Percentiles rank a stretch among this genome's conserved stretches.
These are phyloP conservation scores for Leishmania aethiopica DNA, from an alignment of 208 protist species.

Conservation along the genomic window DNA sequence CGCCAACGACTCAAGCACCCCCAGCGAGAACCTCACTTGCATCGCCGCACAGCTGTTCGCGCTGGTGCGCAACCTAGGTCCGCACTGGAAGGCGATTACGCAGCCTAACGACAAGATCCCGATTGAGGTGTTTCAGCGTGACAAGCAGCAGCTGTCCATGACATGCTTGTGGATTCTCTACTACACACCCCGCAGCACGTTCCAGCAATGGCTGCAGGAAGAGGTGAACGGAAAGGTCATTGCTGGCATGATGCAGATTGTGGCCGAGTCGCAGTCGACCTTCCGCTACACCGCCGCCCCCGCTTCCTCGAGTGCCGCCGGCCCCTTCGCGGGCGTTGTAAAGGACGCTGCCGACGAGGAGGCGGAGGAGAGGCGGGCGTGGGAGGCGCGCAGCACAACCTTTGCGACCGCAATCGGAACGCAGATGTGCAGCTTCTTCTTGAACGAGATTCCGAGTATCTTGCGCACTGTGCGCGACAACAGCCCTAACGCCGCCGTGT, in stretches of 20 bases:
- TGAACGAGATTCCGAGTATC: slow-evolving; percentile 58
- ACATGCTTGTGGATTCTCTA: slow-evolving; percentile 82
- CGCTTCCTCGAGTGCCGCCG: no score
- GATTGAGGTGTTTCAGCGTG: slow-evolving; percentile 33
- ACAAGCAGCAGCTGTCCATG: slow-evolving; percentile 71
- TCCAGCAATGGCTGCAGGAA: slow-evolving; percentile 54
- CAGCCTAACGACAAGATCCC: slow-evolving; percentile 59
- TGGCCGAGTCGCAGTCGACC: slow-evolving; percentile 69
- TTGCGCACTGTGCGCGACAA: slow-evolving; percentile 69
- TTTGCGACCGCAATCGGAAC: slow-evolving; percentile 76
- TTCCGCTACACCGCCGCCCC: slow-evolving; percentile 64
- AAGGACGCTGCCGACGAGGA: background rate
- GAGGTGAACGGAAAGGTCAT: slow-evolving; percentile 54
- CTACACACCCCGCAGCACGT: slow-evolving; percentile 55
- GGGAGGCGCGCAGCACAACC: slow-evolving; percentile 79
- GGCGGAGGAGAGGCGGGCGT: slow-evolving; percentile 39
- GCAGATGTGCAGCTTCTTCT: slow-evolving; percentile 58
- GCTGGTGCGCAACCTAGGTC: slow-evolving; percentile 49
- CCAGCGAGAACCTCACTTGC: slow-evolving; percentile 51
- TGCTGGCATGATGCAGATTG: slow-evolving; percentile 69
- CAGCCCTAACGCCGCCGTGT: slow-evolving; percentile 50
- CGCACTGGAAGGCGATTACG: slow-evolving; percentile 68
- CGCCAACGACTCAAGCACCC: slow-evolving; percentile 60
- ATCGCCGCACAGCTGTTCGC: slow-evolving; percentile 81
- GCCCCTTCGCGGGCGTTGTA: background rate